Percentiles rank a stretch among this genome's conserved stretches.
These are phyloP conservation scores for Xylaria curta DNA, from an alignment of 495 filamentous ascomycete genomes.

Conservation along the genomic window DNA sequence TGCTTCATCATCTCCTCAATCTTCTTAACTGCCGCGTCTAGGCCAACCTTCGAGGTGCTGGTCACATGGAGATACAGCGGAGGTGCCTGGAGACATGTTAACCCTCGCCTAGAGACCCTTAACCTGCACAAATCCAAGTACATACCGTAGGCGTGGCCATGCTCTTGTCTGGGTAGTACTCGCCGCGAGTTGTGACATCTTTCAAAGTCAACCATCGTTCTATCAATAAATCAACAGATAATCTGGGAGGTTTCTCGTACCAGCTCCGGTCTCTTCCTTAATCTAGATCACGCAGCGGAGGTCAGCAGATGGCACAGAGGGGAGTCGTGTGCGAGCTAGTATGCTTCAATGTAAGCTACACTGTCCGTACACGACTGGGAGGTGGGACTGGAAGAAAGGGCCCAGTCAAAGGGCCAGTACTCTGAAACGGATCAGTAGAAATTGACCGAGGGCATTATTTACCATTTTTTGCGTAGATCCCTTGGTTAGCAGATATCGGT, in stretches of 20 bases:
- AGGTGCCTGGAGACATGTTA: slow-evolving; percentile 71
- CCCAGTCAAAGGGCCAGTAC: slow-evolving; percentile 47
- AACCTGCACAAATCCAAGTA: slow-evolving; percentile 27
- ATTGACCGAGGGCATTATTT: slow-evolving; percentile 76
- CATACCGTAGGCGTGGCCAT: slow-evolving; percentile 93
- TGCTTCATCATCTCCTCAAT: slow-evolving; percentile 97
- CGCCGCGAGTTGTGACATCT: slow-evolving; percentile 99
- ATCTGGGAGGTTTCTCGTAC: slow-evolving; percentile 74
- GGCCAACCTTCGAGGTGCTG: slow-evolving; percentile 87
- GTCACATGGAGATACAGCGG: slow-evolving; percentile 95
- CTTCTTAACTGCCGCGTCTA: slow-evolving; percentile 82
- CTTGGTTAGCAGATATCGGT: slow-evolving; percentile 97
- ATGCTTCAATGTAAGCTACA: slow-evolving; percentile 85
- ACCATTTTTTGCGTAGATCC: slow-evolving; percentile 99
- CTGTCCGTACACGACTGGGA: slow-evolving; percentile 63
- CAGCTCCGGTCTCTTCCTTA: slow-evolving; percentile 99
- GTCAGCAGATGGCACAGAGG: slow-evolving; percentile 98
- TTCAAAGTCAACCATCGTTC: slow-evolving; percentile 66
- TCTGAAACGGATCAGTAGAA: slow-evolving; percentile 81
- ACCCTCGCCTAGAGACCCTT: not conserved
- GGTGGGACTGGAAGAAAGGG: slow-evolving; percentile 46
- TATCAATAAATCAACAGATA: slow-evolving; percentile 54
- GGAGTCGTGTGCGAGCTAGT: slow-evolving; percentile 71
- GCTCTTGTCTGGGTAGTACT: slow-evolving; percentile 95
- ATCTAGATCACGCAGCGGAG: slow-evolving; percentile 95